Conservation (phyloP, 2,329 filamentous ascomycete species). For the Phyllosticta paracitricarpa region DNA sequence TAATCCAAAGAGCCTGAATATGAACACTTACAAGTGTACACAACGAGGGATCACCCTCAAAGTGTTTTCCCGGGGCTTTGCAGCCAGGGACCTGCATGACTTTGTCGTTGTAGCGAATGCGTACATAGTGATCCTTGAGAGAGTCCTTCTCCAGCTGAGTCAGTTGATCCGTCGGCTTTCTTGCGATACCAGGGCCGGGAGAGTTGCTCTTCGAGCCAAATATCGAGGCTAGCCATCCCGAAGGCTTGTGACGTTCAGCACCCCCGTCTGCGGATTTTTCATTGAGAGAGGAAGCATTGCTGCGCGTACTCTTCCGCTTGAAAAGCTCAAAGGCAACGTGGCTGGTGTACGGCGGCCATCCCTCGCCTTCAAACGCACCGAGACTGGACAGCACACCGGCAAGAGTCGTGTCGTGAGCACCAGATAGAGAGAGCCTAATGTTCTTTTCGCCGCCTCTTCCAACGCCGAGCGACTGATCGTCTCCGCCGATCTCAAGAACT, state of each 20-base stretch:
- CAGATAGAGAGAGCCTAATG: conserved; percentile 68
- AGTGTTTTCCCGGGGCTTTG: conserved; percentile 63
- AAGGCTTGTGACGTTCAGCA: not conserved
- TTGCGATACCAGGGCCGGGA: conserved; percentile 42
- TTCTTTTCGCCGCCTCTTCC: conserved; percentile 39
- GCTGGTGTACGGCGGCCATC: conserved; percentile 90
- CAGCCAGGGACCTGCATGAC: conserved; percentile 78
- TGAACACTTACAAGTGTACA: conserved; percentile 64
- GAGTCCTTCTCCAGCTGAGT: conserved; percentile 46
- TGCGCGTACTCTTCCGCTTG: conserved; percentile 37
- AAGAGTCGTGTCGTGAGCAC: conserved; percentile 90
- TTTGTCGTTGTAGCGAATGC: conserved; percentile 82
- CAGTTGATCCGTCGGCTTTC: conserved; percentile 49
- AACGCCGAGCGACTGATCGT: conserved; percentile 24
- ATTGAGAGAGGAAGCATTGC: conserved; percentile 11
- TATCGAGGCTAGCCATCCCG: conserved; percentile 8
- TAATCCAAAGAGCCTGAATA: not conserved
- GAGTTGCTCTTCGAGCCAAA: conserved; percentile 1
- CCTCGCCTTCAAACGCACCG: conserved; percentile 61
- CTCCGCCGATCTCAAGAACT: conserved; percentile 30
- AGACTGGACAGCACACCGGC: conserved; percentile 68
- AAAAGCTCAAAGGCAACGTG: conserved; percentile 90
- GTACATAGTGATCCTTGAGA: conserved; percentile 72
- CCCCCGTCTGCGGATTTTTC: not conserved
- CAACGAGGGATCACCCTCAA: conserved; percentile 77